Percentiles rank a stretch among this genome's conserved stretches.
Conservation (phyloP, 2,329 filamentous ascomycete species). For the Cryphonectria naterciae region DNA sequence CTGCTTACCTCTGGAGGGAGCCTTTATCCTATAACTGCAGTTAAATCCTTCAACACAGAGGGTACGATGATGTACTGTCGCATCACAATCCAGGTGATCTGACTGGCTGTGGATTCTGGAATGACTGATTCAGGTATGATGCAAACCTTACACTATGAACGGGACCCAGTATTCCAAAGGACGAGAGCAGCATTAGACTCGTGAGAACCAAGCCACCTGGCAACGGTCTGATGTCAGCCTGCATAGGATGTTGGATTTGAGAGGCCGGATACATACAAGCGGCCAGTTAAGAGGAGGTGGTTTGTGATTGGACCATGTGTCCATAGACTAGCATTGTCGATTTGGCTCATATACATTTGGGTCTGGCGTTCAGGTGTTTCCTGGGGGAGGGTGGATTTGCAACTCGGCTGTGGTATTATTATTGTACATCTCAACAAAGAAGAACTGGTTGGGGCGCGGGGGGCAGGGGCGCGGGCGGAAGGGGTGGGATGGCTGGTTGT, state of each 20-base stretch:
- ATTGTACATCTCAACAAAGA: neutral
- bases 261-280: neutral
- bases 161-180: neutral
- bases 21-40: neutral
- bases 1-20: no score
- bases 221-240: no score
- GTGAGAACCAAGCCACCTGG: neutral
- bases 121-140: neutral
- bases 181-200: neutral
- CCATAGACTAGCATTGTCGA: constrained; percentile 6
- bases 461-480: no score
- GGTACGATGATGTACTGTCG: neutral
- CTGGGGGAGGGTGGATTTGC: neutral
- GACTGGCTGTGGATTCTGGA: neutral
- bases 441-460: neutral
- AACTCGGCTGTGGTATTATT: neutral
- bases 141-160: neutral
- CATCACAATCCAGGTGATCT: neutral
- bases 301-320: neutral
- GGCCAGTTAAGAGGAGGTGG: neutral
- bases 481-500: neutral
- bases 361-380: constrained; percentile 3
- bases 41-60: neutral
- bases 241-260: neutral
- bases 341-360: constrained; percentile 1